These are phyloP conservation scores for Leccinum olivaceopallidum DNA, from an alignment of 768 basidiomycete species.

Conservation along the genomic window DNA sequence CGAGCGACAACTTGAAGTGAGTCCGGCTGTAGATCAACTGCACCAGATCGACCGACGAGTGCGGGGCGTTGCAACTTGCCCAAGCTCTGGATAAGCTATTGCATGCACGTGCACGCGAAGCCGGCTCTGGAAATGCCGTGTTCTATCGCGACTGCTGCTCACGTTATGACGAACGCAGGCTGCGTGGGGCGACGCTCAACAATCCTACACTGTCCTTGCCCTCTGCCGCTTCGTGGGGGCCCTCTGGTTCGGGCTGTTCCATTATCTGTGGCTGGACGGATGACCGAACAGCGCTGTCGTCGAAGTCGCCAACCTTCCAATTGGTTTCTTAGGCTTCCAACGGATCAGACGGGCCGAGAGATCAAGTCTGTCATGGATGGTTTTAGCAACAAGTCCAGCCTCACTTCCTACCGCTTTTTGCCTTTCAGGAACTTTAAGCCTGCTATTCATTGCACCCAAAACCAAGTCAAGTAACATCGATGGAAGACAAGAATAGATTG, in stretches of 20 bases:
- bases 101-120: constrained; percentile 52
- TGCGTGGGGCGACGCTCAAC: constrained; percentile 49
- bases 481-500: not conserved
- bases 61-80: constrained; percentile 48
- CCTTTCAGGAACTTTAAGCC: not conserved
- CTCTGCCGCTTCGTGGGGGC: constrained; percentile 58
- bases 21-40: constrained; percentile 51
- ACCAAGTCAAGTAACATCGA: not conserved
- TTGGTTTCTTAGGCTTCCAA: not conserved
- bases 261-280: constrained; percentile 30
- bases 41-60: constrained; percentile 62
- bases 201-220: constrained; percentile 62
- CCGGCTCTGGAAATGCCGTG: constrained; percentile 41
- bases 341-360: not conserved
- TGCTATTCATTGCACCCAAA: not conserved
- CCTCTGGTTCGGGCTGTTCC: constrained; percentile 50
- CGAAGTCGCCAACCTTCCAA: not conserved
- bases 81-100: constrained; percentile 66
- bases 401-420: not conserved
- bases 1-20: constrained; percentile 53
- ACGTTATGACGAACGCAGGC: constrained; percentile 43
- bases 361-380: not conserved
- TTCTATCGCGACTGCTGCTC: constrained; percentile 26
- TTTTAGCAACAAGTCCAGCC: not conserved
- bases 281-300: not conserved